Conservation (phyloP, 2,329 filamentous ascomycete species). For the Biscogniauxia mediterranea region DNA sequence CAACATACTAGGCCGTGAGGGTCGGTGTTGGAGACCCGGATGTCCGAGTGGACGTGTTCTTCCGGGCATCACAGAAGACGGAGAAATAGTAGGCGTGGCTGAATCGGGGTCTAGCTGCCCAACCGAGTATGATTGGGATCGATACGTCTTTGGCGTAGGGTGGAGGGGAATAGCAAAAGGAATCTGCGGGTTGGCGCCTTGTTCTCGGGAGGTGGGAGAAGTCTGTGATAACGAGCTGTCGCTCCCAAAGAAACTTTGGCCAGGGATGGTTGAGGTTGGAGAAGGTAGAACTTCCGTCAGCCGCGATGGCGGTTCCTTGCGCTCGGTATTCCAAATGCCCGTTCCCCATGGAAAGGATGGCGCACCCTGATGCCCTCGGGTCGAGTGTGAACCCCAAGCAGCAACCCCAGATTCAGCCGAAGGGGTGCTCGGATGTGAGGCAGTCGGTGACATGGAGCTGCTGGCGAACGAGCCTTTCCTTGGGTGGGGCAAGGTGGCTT, state of each 20-base stretch:
- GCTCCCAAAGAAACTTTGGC: constrained; percentile 47
- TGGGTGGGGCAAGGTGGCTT: constrained; percentile 54
- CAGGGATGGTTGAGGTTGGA: constrained; percentile 61
- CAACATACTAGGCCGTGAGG: constrained; percentile 74
- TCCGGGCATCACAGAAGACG: constrained; percentile 49
- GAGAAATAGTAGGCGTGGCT: constrained; percentile 39
- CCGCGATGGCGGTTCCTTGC: constrained; percentile 74
- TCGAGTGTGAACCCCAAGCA: constrained; percentile 54
- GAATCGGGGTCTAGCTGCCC: constrained; percentile 78
- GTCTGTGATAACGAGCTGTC: constrained; percentile 47
- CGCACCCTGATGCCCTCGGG: constrained; percentile 45
- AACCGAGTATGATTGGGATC: constrained; percentile 95
- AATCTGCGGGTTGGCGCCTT: constrained; percentile 61
- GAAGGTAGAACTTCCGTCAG: constrained; percentile 74
- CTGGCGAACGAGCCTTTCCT: constrained; percentile 77
- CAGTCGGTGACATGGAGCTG: constrained; percentile 73
- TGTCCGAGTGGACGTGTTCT: constrained; percentile 55
- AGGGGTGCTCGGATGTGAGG: constrained; percentile 79
- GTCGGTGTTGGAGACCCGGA: constrained; percentile 73
- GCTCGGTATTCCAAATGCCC: constrained; percentile 78
- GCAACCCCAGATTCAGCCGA: constrained; percentile 59
- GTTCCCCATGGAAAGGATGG: constrained; percentile 69
- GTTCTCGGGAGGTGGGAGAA: constrained; percentile 52
- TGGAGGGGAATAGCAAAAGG: constrained; percentile 86
- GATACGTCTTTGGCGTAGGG: constrained; percentile 87